phyloP scores from a whole-genome alignment of 208 protist genomes.

The Acanthamoeba sp. region DNA sequence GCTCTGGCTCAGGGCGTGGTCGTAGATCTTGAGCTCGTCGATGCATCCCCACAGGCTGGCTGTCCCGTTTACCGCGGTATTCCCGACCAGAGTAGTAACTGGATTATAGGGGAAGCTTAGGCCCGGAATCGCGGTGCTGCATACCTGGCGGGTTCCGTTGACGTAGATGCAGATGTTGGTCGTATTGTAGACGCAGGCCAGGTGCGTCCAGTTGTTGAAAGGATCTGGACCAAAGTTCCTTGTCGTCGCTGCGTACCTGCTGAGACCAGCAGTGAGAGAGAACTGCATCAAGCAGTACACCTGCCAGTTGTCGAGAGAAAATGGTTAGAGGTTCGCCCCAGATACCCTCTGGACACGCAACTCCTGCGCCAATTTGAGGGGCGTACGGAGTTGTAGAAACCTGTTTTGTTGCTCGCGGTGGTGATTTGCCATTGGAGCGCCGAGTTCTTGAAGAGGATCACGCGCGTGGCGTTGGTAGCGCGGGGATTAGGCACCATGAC shows the following conservation, averaged over 20 bases:
- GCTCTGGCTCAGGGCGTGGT: neutral
- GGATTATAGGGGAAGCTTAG: conserved; percentile 38
- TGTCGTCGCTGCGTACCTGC: neutral
- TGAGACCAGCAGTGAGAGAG: neutral
- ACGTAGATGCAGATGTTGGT: conserved; percentile 24
- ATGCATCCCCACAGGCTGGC: conserved; percentile 32
- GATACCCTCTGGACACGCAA: too few species aligned
- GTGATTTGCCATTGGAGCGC: neutral
- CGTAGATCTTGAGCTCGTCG: conserved; percentile 59
- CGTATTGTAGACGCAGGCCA: conserved; percentile 57
- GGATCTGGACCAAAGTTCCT: neutral
- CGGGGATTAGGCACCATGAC: conserved; percentile 21
- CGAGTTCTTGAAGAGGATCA: conserved; percentile 30
- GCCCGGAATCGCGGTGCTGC: neutral
- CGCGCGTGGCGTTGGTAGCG: conserved; percentile 22
- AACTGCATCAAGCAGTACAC: conserved; percentile 64
- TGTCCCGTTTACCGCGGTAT: conserved; percentile 3
- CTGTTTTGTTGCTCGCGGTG: conserved; percentile 36
- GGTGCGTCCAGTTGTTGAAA: conserved; percentile 45
- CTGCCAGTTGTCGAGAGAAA: neutral
- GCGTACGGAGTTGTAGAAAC: conserved; percentile 26
- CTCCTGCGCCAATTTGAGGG: neutral
- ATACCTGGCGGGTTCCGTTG: conserved; percentile 6
- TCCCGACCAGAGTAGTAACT: conserved; percentile 27
- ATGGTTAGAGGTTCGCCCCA: too few species aligned